Evolutionary conservation across 225 moss, liverwort and hornwort species (phyloP), one percentile per base, ranked within the genome.

Genomic region (Asterella californica): DNA sequence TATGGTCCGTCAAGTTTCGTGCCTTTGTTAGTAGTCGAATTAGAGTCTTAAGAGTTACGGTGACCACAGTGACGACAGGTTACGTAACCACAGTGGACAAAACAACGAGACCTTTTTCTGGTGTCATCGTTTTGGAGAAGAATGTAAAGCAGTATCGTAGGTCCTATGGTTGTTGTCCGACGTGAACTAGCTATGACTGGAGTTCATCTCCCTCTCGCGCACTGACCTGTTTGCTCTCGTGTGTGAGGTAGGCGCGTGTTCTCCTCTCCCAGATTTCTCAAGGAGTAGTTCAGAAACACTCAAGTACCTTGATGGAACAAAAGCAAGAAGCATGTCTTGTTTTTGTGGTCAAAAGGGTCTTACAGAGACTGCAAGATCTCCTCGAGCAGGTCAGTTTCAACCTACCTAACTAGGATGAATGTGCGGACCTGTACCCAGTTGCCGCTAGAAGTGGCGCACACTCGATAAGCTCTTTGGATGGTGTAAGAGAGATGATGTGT

Each of bases 251-350:
- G 96, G 94, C 96, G 49, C 89, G 90, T 75, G 80, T 76, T 73
- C 85, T 90, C 64, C 64, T 96, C 50, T 91, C 92, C 79, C 96
- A 91, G 78, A 81, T 93, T 42, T 87, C 91, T 74, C 92, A 91
- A 86, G 87, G 82, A 77, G 88, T 83, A 73, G 78, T 77, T 76
- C 86, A 89, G 82, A 88, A 90, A 88, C 92, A 92, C 81, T 88
- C 89, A 77, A 81, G 80, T 10, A 68, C 63, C 33, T 42, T 67
- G 46, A 8, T 63, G 47, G 94, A 94, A 78, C 96, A 92, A 85
- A 90, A 90, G 47, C 94, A 93, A 70, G 96, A 96, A 83, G 87
- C 89, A 62, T 90, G 83, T 79, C 89, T 92, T 81, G 55, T 82
- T 59, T 59, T 88, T 45, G 92, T 96, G 75, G 90, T 82, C 22